Conservation (phyloP, 768 basidiomycete genomes). For the Ephemerocybe angulata region DNA sequence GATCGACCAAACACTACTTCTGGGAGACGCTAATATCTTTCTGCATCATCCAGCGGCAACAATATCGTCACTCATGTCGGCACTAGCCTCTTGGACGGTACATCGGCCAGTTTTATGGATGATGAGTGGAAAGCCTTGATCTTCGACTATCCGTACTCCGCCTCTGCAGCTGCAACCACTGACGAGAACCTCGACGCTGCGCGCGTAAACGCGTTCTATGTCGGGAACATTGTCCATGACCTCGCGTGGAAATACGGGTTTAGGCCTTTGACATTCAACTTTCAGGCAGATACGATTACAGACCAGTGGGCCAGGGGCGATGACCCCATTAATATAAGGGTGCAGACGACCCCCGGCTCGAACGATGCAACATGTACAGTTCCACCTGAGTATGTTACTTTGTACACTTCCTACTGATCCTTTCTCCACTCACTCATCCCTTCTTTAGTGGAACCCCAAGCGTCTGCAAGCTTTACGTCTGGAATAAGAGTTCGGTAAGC, state of each 20-base stretch:
- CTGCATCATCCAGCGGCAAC: slow-evolving; percentile 29
- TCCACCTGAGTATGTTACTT: slow-evolving; percentile 36
- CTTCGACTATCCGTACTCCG: slow-evolving; percentile 38
- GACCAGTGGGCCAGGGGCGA: slow-evolving; percentile 46
- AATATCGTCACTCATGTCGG: slow-evolving; percentile 33
- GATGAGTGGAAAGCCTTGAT: slow-evolving; percentile 7
- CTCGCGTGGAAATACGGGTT: slow-evolving; percentile 49
- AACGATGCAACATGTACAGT: slow-evolving; percentile 45
- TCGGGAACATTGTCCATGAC: slow-evolving; percentile 61
- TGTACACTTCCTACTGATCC: background rate
- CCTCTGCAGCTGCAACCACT: slow-evolving; percentile 25
- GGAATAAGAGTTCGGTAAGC: slow-evolving; percentile 11
- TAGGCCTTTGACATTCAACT: slow-evolving; percentile 56
- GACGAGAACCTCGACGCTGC: slow-evolving; percentile 49
- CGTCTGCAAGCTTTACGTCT: slow-evolving; percentile 21
- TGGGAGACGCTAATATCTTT: background rate
- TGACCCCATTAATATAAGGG: slow-evolving; percentile 49
- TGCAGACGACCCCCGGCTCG: slow-evolving; percentile 43
- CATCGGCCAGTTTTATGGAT: background rate
- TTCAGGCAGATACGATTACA: slow-evolving; percentile 51
- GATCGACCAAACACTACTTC: slow-evolving; percentile 11
- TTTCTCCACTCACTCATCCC: background rate
- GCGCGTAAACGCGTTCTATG: slow-evolving; percentile 54
- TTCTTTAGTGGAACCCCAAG: slow-evolving; percentile 7
- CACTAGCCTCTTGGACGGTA: background rate